These are phyloP conservation scores for Hypoxylon sp. DNA, from an alignment of 2,329 filamentous ascomycete genomes.

Conservation along the genomic window DNA sequence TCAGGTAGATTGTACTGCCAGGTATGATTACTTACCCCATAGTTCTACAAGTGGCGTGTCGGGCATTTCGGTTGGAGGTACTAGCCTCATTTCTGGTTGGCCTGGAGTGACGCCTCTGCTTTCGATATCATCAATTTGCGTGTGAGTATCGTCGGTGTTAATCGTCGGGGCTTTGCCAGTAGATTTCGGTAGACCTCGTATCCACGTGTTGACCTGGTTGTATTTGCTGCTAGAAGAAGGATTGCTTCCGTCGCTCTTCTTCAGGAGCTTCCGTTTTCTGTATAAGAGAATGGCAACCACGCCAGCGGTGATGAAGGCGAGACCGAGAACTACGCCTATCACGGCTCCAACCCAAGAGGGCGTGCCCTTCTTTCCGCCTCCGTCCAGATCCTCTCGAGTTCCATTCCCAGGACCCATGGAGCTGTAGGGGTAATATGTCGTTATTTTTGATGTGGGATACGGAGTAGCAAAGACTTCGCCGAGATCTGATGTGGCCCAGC, in stretches of 20 bases:
- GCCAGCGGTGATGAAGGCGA: constrained; percentile 62
- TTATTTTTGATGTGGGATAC: constrained; percentile 66
- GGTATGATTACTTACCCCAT: constrained; percentile 49
- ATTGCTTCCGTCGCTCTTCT: constrained; percentile 49
- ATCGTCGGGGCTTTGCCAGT: constrained; percentile 55
- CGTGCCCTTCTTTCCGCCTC: constrained; percentile 50
- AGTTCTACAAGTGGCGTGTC: constrained; percentile 58
- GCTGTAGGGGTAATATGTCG: constrained; percentile 68
- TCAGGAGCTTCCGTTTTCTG: constrained; percentile 57
- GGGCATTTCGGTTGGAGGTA: constrained; percentile 51
- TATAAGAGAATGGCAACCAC: constrained; percentile 62
- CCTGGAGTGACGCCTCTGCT: constrained; percentile 35
- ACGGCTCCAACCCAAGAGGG: constrained; percentile 69
- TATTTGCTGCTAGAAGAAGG: constrained; percentile 57
- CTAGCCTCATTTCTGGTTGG: constrained; percentile 27
- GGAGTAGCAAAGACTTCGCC: constrained; percentile 60
- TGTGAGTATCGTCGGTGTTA: constrained; percentile 54
- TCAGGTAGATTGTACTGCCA: neutral
- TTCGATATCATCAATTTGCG: constrained; percentile 51
- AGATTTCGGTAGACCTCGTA: constrained; percentile 52
- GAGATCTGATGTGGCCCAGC: constrained; percentile 62
- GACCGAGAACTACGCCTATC: constrained; percentile 67
- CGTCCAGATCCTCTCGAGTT: constrained; percentile 38
- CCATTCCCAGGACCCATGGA: constrained; percentile 44
- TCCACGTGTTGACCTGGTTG: constrained; percentile 61